A percentile compares a stretch with the other conserved stretches of the same genome.
Evolutionary conservation across 768 basidiomycete genomes (phyloP).

Genomic region (Pleurotus tuoliensis): DNA sequence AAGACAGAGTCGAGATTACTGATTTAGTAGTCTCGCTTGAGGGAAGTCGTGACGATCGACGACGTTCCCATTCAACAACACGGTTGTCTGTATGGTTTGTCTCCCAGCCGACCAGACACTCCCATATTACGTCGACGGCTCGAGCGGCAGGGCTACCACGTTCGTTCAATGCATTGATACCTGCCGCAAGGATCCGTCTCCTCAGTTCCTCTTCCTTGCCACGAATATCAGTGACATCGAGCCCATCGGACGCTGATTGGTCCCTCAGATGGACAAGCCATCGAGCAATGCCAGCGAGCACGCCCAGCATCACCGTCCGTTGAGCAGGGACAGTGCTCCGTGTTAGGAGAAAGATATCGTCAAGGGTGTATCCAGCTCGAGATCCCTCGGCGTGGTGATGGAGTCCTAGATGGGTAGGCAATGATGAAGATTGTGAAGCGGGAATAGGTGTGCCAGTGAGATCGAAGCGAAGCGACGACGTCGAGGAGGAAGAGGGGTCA

Average conservation of each 20-base stretch:
- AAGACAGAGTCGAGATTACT: slow-evolving; percentile 29
- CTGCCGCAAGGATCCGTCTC: slow-evolving; percentile 62
- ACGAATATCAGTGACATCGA: slow-evolving; percentile 29
- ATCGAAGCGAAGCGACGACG: slow-evolving; percentile 66
- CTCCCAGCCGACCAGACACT: slow-evolving; percentile 68
- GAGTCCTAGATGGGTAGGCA: slow-evolving; percentile 83
- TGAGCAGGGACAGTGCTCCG: slow-evolving; percentile 83
- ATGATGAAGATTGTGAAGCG: slow-evolving; percentile 39
- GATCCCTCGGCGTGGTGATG: slow-evolving; percentile 85
- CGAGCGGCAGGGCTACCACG: slow-evolving; percentile 62
- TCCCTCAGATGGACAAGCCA: slow-evolving; percentile 12
- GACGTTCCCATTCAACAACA: slow-evolving; percentile 40
- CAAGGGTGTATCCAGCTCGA: slow-evolving; percentile 84
- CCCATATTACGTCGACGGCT: slow-evolving; percentile 73
- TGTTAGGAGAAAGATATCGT: slow-evolving; percentile 77
- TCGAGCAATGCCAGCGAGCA: slow-evolving; percentile 56
- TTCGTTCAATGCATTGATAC: slow-evolving; percentile 61
- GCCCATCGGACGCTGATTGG: slow-evolving; percentile 14
- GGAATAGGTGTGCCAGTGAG: slow-evolving; percentile 71
- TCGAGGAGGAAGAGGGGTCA: slow-evolving; percentile 20
- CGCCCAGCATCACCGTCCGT: slow-evolving; percentile 73
- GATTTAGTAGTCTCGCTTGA: slow-evolving; percentile 12
- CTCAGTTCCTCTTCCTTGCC: slow-evolving; percentile 46
- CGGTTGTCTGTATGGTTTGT: slow-evolving; percentile 18
- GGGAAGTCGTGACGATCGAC: slow-evolving; percentile 18